A percentile compares a stretch with the other conserved stretches of the same genome.
These are phyloP conservation scores for Pyracantha coccinea DNA, from an alignment of 331 rosid species.

Conservation along the genomic window DNA sequence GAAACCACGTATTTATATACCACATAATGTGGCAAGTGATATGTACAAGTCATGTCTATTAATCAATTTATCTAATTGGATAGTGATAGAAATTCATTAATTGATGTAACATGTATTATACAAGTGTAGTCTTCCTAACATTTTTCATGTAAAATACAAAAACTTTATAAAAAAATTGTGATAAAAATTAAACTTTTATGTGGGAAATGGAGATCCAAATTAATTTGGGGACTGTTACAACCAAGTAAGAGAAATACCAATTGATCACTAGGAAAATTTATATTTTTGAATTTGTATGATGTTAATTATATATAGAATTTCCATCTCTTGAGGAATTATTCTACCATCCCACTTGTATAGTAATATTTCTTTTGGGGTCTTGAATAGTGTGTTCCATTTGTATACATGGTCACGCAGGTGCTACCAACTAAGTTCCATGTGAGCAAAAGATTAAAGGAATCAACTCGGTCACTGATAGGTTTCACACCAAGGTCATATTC, in stretches of 20 bases:
- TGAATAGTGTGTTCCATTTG: neutral
- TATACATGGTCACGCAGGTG: conserved; percentile 1
- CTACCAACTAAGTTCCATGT: conserved; percentile 1
- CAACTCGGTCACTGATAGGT: neutral
- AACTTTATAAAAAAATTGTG: too few relatives aligned
- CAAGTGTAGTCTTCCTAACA: too few relatives aligned
- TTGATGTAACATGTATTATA: too few relatives aligned
- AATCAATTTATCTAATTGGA: too few relatives aligned
- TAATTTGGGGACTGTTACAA: neutral
- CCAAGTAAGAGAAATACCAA: neutral
- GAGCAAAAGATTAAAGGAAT: neutral
- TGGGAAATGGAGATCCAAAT: neutral
- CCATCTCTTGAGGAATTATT: neutral
- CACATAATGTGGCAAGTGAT: too few relatives aligned
- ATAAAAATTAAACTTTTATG: too few relatives aligned
- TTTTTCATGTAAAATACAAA: too few relatives aligned
- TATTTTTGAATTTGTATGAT: neutral
- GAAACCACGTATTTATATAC: too few relatives aligned
- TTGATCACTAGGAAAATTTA: neutral
- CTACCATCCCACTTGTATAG: neutral
- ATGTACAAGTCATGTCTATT: too few relatives aligned
- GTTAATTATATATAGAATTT: neutral
- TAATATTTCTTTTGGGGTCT: neutral
- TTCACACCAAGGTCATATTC: neutral
- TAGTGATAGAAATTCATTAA: too few relatives aligned